A percentile compares a stretch with the other conserved stretches of the same genome.
Conservation (phyloP, 495 filamentous ascomycete genomes). For the Sordaria brevicollis region DNA sequence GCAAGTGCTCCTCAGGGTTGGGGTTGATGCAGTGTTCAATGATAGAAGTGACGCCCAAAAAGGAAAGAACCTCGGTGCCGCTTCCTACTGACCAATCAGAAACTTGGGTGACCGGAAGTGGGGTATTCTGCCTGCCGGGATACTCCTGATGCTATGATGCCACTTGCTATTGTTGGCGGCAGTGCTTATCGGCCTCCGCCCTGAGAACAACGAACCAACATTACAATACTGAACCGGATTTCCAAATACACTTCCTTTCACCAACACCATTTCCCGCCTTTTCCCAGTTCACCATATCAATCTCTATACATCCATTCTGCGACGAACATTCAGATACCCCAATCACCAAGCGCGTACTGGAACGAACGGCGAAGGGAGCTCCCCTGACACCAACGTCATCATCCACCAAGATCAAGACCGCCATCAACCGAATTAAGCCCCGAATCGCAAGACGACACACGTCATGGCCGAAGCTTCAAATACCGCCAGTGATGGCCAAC, state of each 20-base stretch:
- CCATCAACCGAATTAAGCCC: not conserved
- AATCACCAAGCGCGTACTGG: not conserved
- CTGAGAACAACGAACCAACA: not conserved
- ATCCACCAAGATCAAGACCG: conserved; percentile 4
- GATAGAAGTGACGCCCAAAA: not conserved
- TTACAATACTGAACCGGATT: not conserved
- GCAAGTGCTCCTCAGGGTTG: not conserved
- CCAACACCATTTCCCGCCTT: not conserved
- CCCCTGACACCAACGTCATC: conserved; percentile 5
- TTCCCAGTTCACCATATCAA: not conserved
- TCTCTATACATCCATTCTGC: too few species aligned
- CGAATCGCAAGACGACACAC: not conserved
- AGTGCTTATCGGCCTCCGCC: not conserved
- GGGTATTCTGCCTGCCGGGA: not conserved
- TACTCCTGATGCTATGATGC: not conserved
- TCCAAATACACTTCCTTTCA: not conserved
- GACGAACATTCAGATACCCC: not conserved
- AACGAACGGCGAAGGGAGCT: not conserved
- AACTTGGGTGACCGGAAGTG: not conserved
- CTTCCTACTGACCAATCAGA: not conserved
- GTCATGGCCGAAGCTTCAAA: conserved; percentile 47
- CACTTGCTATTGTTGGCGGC: not conserved
- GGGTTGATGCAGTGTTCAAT: not conserved
- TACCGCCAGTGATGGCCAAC: conserved; percentile 36
- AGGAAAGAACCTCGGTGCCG: not conserved